phyloP scores from a whole-genome alignment of 1,139 yeast species.

The Protomyces arabidopsidicola region DNA sequence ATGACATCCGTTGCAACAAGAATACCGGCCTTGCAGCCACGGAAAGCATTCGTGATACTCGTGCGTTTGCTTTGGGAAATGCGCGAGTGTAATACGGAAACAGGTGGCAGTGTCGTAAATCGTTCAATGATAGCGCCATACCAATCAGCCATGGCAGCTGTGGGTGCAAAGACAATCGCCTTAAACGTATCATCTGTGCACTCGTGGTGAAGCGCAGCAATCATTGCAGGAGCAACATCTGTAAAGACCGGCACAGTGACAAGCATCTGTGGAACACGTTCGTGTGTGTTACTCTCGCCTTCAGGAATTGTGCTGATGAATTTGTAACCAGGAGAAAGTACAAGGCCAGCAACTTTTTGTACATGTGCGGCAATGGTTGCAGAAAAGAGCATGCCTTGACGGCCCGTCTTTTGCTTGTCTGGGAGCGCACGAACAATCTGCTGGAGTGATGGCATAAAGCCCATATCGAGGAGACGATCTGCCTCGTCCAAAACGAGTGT shows the following conservation, averaged over 20 bases:
- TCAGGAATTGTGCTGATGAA: constrained; percentile 84
- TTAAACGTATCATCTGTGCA: constrained; percentile 58
- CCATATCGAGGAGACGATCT: constrained; percentile 91
- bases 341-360: constrained; percentile 93
- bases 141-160: constrained; percentile 94
- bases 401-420: constrained; percentile 64
- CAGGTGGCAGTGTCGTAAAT: constrained; percentile 65
- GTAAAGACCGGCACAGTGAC: constrained; percentile 96
- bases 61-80: constrained; percentile 98
- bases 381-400: constrained; percentile 97
- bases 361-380: constrained; percentile 99
- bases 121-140: constrained; percentile 90
- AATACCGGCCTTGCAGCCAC: constrained; percentile 92
- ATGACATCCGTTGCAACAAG: constrained; percentile 95
- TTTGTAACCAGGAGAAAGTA: constrained; percentile 88
- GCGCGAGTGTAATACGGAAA: constrained; percentile 93
- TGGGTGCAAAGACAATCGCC: constrained; percentile 88
- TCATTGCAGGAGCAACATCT: constrained; percentile 79
- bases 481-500: constrained; percentile 86
- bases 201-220: constrained; percentile 71
- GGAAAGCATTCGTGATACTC: constrained; percentile 92
- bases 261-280: constrained; percentile 95
- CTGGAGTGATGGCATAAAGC: constrained; percentile 97
- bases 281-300: constrained; percentile 73
- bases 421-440: constrained; percentile 93